phyloP scores from a whole-genome alignment of 2,329 filamentous ascomycete species.

The Xylariomycetidae sp. region DNA sequence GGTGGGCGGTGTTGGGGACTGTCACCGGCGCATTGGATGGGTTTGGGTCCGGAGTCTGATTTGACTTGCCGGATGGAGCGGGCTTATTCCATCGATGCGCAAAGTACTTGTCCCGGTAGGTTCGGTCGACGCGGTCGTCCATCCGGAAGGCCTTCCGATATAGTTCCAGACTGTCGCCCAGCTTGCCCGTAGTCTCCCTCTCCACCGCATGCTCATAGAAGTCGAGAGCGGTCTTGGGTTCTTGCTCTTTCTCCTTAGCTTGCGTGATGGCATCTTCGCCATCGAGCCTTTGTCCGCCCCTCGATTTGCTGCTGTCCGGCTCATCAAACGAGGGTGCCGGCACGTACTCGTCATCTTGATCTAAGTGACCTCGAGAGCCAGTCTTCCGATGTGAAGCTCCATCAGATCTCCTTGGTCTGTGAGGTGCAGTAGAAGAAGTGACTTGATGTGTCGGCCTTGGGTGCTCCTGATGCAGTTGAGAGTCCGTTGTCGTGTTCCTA shows the following conservation, averaged over 20 bases:
- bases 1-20: conserved; percentile 48
- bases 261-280: conserved; percentile 8
- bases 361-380: conserved; percentile 15
- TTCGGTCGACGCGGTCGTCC: conserved; percentile 75
- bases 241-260: conserved; percentile 17
- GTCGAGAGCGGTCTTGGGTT: conserved; percentile 62
- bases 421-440: conserved; percentile 12
- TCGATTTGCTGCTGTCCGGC: conserved; percentile 12
- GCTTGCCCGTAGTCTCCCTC: conserved; percentile 74
- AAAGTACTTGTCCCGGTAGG: conserved; percentile 89
- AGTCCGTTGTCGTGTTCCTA: conserved; percentile 25
- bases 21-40: conserved; percentile 41
- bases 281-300: conserved; percentile 12
- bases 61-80: too few species aligned
- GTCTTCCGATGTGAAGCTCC: conserved; percentile 1
- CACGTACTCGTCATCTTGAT: conserved; percentile 27
- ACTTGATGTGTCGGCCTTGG: conserved; percentile 9
- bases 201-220: conserved; percentile 91
- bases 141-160: conserved; percentile 92
- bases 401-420: conserved; percentile 10
- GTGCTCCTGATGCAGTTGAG: conserved; percentile 12
- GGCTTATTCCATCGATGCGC: conserved; percentile 53
- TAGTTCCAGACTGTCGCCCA: conserved; percentile 81
- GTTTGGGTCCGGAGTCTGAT: conserved; percentile 14
- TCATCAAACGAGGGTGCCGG: conserved; percentile 27